These are phyloP conservation scores for Podaxis mareebaensis DNA, from an alignment of 768 basidiomycete genomes.

Conservation along the genomic window DNA sequence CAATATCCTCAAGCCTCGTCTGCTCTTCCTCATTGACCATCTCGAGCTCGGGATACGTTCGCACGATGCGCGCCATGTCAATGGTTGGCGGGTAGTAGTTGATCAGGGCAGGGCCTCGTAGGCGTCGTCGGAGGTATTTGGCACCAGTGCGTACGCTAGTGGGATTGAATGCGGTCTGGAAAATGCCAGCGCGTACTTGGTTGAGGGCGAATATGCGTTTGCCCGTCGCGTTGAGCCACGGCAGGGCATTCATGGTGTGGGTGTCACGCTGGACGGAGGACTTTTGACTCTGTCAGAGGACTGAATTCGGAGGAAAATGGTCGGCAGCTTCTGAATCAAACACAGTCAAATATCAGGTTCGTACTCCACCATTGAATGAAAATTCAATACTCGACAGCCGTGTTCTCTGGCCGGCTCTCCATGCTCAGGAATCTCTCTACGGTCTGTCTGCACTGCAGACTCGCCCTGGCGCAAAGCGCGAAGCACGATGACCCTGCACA, in stretches of 20 bases:
- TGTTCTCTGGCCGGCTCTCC: background rate
- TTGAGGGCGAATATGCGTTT: slow-evolving; percentile 58
- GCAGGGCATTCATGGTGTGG: slow-evolving; percentile 15
- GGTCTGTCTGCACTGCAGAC: background rate
- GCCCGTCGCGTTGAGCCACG: slow-evolving; percentile 10
- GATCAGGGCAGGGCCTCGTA: slow-evolving; percentile 85
- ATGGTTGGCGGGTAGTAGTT: slow-evolving; percentile 76
- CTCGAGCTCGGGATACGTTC: slow-evolving; percentile 55
- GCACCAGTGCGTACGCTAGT: slow-evolving; percentile 79
- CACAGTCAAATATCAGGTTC: background rate
- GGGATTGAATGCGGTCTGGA: slow-evolving; percentile 90
- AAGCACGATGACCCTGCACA: background rate
- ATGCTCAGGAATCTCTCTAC: background rate
- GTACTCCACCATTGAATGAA: background rate
- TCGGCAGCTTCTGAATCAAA: background rate
- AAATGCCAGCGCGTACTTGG: slow-evolving; percentile 69
- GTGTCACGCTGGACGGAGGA: slow-evolving; percentile 22
- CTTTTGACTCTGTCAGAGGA: background rate
- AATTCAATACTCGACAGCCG: background rate
- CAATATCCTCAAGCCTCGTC: slow-evolving; percentile 67
- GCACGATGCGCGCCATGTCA: slow-evolving; percentile 52
- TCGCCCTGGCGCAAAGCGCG: background rate
- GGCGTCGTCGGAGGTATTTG: slow-evolving; percentile 82
- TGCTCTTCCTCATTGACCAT: slow-evolving; percentile 68
- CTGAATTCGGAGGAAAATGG: background rate